Percentiles rank a stretch among this genome's conserved stretches.
Evolutionary conservation across 2,329 filamentous ascomycete species (phyloP).

Genomic region (Aspergillus awamori): DNA sequence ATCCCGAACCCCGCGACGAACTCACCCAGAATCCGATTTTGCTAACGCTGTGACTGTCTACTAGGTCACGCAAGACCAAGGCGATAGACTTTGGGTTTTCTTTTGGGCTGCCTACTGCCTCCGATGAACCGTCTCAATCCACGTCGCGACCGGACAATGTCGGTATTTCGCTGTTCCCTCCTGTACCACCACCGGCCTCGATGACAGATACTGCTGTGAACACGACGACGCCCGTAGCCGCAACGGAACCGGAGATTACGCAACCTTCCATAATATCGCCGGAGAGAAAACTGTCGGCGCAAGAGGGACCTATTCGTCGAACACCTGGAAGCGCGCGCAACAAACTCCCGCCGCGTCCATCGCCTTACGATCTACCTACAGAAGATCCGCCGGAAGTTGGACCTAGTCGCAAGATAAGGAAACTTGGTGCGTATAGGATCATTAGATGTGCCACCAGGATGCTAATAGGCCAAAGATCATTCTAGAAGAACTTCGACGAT

Average conservation of each 20-base stretch:
- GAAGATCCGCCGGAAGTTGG: slow-evolving; percentile 33
- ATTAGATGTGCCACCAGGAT: neutral
- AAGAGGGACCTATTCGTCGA: slow-evolving; percentile 16
- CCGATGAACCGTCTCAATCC: slow-evolving; percentile 26
- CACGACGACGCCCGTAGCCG: slow-evolving; percentile 10
- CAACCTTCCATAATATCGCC: slow-evolving; percentile 17
- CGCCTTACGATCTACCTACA: slow-evolving; percentile 41
- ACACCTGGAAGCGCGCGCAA: slow-evolving; percentile 40
- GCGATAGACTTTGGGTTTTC: slow-evolving; percentile 56
- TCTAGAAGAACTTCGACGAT: neutral
- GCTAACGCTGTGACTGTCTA: slow-evolving; percentile 25
- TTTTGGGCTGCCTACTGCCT: slow-evolving; percentile 39
- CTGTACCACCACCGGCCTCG: slow-evolving; percentile 23
- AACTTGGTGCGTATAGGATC: slow-evolving; percentile 31
- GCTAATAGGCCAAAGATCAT: slow-evolving; percentile 6
- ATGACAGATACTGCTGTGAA: slow-evolving; percentile 14
- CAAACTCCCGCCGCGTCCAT: slow-evolving; percentile 33
- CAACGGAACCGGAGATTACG: slow-evolving; percentile 14
- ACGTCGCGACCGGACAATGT: slow-evolving; percentile 28
- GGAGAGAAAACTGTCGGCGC: slow-evolving; percentile 22
- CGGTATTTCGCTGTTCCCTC: slow-evolving; percentile 22
- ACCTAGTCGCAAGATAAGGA: slow-evolving; percentile 38
- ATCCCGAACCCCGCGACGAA: slow-evolving; percentile 27
- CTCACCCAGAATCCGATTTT: slow-evolving; percentile 15
- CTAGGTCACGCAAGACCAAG: slow-evolving; percentile 51